These are phyloP conservation scores for Paecilomyces sp. DNA, from an alignment of 2,329 filamentous ascomycete species.

Conservation along the genomic window DNA sequence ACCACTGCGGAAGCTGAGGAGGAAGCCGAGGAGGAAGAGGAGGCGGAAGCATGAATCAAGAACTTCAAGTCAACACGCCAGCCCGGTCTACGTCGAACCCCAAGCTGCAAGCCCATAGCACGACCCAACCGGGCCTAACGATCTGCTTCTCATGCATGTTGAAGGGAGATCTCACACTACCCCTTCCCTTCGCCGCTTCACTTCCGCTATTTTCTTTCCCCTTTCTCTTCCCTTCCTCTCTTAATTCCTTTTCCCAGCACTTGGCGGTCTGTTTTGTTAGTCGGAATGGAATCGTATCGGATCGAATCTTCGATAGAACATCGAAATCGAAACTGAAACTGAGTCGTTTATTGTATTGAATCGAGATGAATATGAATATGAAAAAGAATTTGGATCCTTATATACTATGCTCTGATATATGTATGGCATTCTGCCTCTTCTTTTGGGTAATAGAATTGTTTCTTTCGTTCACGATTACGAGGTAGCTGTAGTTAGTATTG, in stretches of 20 bases:
- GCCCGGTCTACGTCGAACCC: neutral
- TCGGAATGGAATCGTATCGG: neutral
- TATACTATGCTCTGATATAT: neutral
- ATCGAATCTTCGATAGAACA: neutral
- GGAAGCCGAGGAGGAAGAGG: conserved; percentile 14
- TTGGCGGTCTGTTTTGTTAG: neutral
- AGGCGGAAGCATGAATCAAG: conserved; percentile 8
- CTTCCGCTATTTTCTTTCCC: neutral
- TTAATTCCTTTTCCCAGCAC: neutral
- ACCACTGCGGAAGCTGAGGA: conserved; percentile 15
- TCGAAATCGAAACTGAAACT: neutral
- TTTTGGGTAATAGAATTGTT: neutral
- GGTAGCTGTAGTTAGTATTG: no score
- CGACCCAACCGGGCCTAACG: neutral
- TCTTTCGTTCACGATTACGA: no score
- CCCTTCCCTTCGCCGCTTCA: neutral
- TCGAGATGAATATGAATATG: conserved; percentile 9
- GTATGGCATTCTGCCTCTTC: neutral
- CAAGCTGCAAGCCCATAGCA: neutral
- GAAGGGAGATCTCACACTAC: neutral
- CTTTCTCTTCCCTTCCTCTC: neutral
- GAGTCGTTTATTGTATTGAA: neutral
- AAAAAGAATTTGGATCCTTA: neutral
- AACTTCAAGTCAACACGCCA: neutral
- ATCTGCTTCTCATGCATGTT: neutral